Conservation (phyloP, 2,329 filamentous ascomycete species). For the Trichophyton verrucosum region DNA sequence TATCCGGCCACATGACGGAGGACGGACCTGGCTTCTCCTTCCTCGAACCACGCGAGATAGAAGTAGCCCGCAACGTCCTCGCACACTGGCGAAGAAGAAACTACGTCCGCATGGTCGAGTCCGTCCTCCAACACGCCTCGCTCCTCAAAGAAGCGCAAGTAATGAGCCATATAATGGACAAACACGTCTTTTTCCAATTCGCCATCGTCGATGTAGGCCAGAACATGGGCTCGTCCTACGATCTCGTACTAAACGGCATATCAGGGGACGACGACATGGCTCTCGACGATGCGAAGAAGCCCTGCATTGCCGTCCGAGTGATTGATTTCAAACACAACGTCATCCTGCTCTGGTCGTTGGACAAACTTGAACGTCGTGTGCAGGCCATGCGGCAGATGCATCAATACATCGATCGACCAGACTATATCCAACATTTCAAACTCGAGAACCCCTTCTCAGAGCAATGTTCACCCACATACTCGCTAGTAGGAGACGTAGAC, state of each 20-base stretch:
- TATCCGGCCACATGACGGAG: conserved; percentile 33
- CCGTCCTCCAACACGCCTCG: conserved; percentile 74
- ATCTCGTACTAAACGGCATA: conserved; percentile 86
- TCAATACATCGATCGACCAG: conserved; percentile 88
- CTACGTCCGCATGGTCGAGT: conserved; percentile 89
- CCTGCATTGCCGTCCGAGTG: conserved; percentile 79
- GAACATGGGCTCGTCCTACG: conserved; percentile 82
- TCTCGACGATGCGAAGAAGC: conserved; percentile 70
- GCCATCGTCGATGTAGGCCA: conserved; percentile 82
- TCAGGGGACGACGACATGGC: conserved; percentile 73
- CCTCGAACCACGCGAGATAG: conserved; percentile 59
- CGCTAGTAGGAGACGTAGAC: conserved; percentile 81
- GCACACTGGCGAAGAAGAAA: conserved; percentile 70
- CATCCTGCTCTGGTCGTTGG: conserved; percentile 84
- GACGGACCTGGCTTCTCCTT: conserved; percentile 22
- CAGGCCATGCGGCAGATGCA: conserved; percentile 92
- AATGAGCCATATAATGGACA: conserved; percentile 93
- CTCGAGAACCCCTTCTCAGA: conserved; percentile 90
- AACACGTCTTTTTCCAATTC: conserved; percentile 89
- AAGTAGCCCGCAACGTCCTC: conserved; percentile 53
- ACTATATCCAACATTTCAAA: conserved; percentile 85
- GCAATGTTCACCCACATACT: conserved; percentile 80
- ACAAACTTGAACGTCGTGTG: conserved; percentile 79
- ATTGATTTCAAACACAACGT: conserved; percentile 80
- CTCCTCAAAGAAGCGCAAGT: conserved; percentile 91